Base-by-base conservation (phyloP, 441 rosid species). In the Adansonia madagascariensis region DNA sequence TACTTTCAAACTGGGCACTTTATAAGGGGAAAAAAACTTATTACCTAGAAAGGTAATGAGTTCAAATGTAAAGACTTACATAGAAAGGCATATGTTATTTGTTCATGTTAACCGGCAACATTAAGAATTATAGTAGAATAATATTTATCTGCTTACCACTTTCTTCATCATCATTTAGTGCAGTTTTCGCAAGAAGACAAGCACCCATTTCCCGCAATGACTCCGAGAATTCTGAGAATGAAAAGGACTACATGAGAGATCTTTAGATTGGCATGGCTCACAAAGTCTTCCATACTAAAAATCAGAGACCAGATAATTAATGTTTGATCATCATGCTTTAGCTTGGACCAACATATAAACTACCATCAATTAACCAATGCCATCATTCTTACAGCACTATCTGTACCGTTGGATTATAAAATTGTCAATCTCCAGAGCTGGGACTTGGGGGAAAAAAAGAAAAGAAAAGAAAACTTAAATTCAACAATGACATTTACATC, bases 131-230 rank as follows among this genome's bases (percentile, higher is more conserved):
- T 11, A 49, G 17, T 8, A 69, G 39, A 49, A 49, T 0, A 68
- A 68, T 43, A 7, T 44, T 27, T 10, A 66, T 61, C 63, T 53
- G 79, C 91, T 82, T 67, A 91, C 95, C 92, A 81, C 91, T 87
- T 85, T 91, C 95, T 87, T 91, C 95, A 82, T 91, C 91, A 50
- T 88, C 93, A 81, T 87, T 82, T 44, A 88, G 74, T 75, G 92
- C 88, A 65, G 90, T 88, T 79, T 88, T 91, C 80, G 85, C 89
- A 63, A 91, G 89, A 79, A 91, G 90, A 71, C 96, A 91, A 73
- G 86, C 80, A 74, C 96, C 96, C 71, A 90, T 73, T 74, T 91
- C 96, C 85, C 80, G 78, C 80, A 91, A 77, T 61, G 96, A 88
- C 84, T 84, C 91, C 0, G 96, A 91, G 85, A 91, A 89, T 84